Conservation (phyloP, 768 basidiomycete species). For the Phallus indusiatus region DNA sequence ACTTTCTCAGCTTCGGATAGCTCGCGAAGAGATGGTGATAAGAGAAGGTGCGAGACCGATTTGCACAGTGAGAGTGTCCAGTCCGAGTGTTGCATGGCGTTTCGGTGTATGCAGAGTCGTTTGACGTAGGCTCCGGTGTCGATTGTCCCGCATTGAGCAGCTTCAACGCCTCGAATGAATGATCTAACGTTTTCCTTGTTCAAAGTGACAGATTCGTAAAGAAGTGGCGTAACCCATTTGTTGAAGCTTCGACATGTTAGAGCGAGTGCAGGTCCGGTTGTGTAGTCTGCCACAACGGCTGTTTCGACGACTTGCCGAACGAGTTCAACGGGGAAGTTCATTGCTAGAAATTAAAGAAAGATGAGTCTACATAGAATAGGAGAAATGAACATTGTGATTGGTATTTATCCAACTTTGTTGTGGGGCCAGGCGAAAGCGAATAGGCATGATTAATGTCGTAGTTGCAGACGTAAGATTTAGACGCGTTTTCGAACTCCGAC, state of each 20-base stretch:
- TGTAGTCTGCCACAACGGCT: not conserved
- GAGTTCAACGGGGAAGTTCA: not conserved
- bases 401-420: not conserved
- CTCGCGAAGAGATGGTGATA: not conserved
- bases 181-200: not conserved
- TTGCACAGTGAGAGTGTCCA: slow-evolving; percentile 6
- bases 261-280: not conserved
- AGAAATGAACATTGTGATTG: not conserved
- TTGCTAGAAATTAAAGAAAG: not conserved
- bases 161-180: slow-evolving; percentile 2
- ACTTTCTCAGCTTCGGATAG: not conserved
- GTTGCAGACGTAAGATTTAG: too few species aligned
- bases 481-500: not conserved
- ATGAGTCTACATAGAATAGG: not conserved
- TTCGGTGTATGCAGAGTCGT: not conserved
- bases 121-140: not conserved
- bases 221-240: slow-evolving; percentile 4
- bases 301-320: slow-evolving; percentile 2
- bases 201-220: not conserved
- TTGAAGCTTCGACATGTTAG: not conserved
- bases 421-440: not conserved
- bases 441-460: not conserved
- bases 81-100: not conserved
- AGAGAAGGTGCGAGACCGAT: not conserved
- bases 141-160: slow-evolving; percentile 1